These are phyloP conservation scores for Pyrus hybrid DNA, from an alignment of 331 rosid genomes.

Conservation along the genomic window DNA sequence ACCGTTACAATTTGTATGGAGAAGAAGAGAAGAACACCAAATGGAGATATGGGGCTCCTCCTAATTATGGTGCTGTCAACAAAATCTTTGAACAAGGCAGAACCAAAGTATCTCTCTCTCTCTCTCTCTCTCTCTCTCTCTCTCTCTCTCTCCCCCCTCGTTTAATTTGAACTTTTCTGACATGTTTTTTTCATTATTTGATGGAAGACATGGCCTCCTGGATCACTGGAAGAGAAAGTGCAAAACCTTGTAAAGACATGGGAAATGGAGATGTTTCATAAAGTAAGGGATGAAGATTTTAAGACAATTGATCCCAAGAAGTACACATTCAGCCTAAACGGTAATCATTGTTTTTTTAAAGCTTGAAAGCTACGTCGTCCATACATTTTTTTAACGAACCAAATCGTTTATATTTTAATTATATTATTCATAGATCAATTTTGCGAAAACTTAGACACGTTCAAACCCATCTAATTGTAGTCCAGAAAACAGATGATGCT, in stretches of 20 bases:
- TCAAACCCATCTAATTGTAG: too few species aligned
- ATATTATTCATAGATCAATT: too few species aligned
- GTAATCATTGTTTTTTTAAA: slow-evolving; percentile 6
- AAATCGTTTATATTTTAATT: too few species aligned
- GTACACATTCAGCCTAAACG: slow-evolving; percentile 51
- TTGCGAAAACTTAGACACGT: too few species aligned
- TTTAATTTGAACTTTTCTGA: neutral
- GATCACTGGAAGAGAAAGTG: slow-evolving; percentile 62
- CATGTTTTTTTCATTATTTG: neutral
- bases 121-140: neutral
- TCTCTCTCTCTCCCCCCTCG: neutral
- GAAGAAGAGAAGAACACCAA: slow-evolving; percentile 27
- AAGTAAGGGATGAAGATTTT: slow-evolving; percentile 25
- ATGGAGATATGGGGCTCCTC: slow-evolving; percentile 34
- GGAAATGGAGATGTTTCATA: slow-evolving; percentile 71
- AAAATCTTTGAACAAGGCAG: slow-evolving; percentile 34
- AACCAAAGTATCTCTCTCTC: slow-evolving; percentile 18
- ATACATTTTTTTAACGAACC: too few species aligned
- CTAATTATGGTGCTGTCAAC: slow-evolving; percentile 30
- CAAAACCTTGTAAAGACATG: slow-evolving; percentile 59
- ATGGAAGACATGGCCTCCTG: slow-evolving; percentile 59
- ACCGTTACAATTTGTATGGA: slow-evolving; percentile 23
- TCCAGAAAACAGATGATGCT: too few species aligned
- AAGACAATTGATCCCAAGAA: slow-evolving; percentile 40
- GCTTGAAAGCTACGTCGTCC: too few species aligned